Conservation (phyloP, 352 stramenopile species). For the Thraustochytrium sp. region DNA sequence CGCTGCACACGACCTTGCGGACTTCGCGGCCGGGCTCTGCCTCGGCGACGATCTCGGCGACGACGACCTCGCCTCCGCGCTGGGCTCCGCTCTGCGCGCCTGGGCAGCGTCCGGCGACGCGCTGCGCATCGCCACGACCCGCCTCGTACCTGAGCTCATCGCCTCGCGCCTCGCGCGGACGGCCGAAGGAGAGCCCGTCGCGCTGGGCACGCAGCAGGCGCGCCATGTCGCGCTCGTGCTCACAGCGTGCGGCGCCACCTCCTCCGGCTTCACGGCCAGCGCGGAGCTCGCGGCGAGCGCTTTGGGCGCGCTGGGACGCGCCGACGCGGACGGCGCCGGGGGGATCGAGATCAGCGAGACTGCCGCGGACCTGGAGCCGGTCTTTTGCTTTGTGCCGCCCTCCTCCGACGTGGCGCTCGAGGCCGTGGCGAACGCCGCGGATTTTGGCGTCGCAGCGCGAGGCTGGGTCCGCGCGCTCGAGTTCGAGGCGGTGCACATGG, state of each 20-base stretch:
- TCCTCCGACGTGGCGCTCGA: neutral
- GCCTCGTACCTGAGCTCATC: neutral
- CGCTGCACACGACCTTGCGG: neutral
- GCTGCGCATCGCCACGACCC: neutral
- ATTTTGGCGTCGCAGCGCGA: neutral
- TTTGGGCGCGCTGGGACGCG: neutral
- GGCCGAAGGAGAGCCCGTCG: neutral
- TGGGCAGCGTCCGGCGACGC: neutral
- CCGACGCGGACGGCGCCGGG: neutral
- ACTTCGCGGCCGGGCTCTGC: neutral
- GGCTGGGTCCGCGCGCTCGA: neutral
- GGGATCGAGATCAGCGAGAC: neutral
- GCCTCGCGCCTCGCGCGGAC: neutral
- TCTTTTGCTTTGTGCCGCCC: neutral
- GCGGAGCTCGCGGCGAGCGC: neutral
- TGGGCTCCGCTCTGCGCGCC: neutral
- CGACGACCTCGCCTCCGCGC: neutral
- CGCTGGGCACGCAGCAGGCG: neutral
- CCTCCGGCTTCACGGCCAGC: too few species aligned
- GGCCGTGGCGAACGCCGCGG: neutral
- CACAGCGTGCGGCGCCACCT: neutral
- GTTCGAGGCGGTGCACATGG: neutral
- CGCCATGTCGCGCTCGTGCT: neutral
- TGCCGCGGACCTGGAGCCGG: neutral
- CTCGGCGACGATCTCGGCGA: neutral